phyloP scores from a whole-genome alignment of 306 rosid species.

The Pterocarpus macrocarpus region DNA sequence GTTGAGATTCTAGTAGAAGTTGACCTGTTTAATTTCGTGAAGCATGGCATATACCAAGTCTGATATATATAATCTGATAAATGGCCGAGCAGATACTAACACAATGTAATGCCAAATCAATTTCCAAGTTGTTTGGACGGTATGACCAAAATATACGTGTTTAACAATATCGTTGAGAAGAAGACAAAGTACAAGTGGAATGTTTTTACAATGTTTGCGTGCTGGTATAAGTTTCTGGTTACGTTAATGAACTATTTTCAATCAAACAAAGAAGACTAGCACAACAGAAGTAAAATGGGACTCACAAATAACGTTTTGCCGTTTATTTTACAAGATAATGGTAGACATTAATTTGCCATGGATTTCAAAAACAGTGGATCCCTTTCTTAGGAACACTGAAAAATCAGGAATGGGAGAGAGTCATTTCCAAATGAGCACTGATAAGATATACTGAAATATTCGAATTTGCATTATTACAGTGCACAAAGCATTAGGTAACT shows the following conservation, averaged over 20 bases:
- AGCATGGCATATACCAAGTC: constrained; percentile 41
- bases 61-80: not conserved
- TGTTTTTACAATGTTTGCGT: not conserved
- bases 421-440: not conserved
- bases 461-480: not conserved
- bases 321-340: no score
- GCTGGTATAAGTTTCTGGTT: no score
- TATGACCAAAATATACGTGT: not conserved
- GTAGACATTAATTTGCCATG: no score
- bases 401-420: not conserved
- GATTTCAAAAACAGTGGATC: no score
- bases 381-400: no score
- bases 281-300: not conserved
- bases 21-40: constrained; percentile 43
- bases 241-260: no score
- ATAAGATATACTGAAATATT: not conserved
- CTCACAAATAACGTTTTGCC: no score
- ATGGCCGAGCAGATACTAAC: not conserved
- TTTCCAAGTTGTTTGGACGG: constrained; percentile 49
- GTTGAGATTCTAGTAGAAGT: constrained; percentile 4
- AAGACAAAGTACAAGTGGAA: not conserved
- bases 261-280: not conserved
- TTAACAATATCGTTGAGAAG: not conserved
- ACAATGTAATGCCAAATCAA: not conserved
- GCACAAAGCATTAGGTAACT: no score